A percentile compares a stretch with the other conserved stretches of the same genome.
phyloP scores from a whole-genome alignment of 345 rosid genomes.

The Cochlearia excelsa region DNA sequence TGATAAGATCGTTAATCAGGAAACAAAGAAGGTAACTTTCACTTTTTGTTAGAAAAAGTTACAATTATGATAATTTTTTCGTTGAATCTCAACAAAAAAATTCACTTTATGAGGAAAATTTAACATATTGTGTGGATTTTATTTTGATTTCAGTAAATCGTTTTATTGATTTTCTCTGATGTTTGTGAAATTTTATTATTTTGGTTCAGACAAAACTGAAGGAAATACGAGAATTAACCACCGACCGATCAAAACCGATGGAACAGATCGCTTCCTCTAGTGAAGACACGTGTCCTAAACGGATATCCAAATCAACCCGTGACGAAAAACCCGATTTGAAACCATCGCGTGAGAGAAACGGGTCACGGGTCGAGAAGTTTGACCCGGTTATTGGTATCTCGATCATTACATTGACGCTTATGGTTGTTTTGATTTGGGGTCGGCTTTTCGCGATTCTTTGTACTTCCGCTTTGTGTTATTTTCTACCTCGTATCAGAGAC shows the following conservation, averaged over 20 bases:
- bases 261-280: conserved; percentile 19
- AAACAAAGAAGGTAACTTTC: conserved; percentile 24
- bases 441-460: conserved; percentile 62
- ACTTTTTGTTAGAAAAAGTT: too few relatives aligned
- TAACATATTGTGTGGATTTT: neutral
- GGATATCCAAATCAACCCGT: conserved; percentile 27
- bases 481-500: conserved; percentile 41
- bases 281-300: conserved; percentile 25
- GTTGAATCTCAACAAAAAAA: neutral
- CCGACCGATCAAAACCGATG: conserved; percentile 29
- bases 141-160: neutral
- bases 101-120: neutral
- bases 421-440: conserved; percentile 57
- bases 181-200: neutral
- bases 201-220: conserved; percentile 31
- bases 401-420: conserved; percentile 48
- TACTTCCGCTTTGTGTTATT: conserved; percentile 59
- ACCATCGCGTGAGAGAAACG: conserved; percentile 37
- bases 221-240: conserved; percentile 23
- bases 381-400: conserved; percentile 58
- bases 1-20: conserved; percentile 20
- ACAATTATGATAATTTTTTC: neutral
- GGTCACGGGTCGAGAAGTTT: conserved; percentile 23
- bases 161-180: neutral
- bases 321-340: conserved; percentile 24